Evolutionary conservation across 2,329 filamentous ascomycete species (phyloP), one percentile per base, ranked within the genome.

Genomic region (Pseudocercospora cruenta): DNA sequence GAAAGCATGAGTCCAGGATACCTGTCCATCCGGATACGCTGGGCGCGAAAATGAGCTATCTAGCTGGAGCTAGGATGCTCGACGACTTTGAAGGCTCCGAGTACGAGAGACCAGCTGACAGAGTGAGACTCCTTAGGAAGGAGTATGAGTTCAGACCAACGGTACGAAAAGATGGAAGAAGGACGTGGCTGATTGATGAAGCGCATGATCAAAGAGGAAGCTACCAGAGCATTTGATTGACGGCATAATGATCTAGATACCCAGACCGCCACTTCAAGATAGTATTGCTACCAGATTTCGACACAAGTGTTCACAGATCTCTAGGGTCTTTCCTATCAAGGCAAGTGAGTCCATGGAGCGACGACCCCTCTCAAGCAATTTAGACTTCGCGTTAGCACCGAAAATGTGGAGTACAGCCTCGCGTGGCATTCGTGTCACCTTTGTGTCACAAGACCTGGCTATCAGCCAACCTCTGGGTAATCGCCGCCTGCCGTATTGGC

Each of bases 11-110:
- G 58, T 64, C 67, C 2, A 62, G 54, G 51, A 60, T 71, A n/a
- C 60, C 66, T 19, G 55, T 69, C 24, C 24, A 66, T 28, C 69
- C 68, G 14, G 67, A 71, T n/a, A 70, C 66, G 31, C 31, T 71
- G 43, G 68, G 58, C 4, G 63, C 63, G 19, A 65, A 69, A 31
- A 67, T 69, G 63, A 63, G 63, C 43, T 69, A 68, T 57, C 58
- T 69, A 19, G 33, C 36, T 28, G 62, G 62, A 1, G 57, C 64
- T 19, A 45, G 53, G 12, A 22, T 69, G 28, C 54, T 70, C 47
- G 64, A 66, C 24, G 64, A 68, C 39, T 70, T 66, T 19, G 64
- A 67, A 8, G 67, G 67, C 2, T 12, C 47, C 8, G 67, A 69
- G 3, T 45, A 60, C 24, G 64, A 61, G 53, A 54, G 62, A 26